Conservation (phyloP, 306 rosid species). For the Pachyrhizus erosus region DNA sequence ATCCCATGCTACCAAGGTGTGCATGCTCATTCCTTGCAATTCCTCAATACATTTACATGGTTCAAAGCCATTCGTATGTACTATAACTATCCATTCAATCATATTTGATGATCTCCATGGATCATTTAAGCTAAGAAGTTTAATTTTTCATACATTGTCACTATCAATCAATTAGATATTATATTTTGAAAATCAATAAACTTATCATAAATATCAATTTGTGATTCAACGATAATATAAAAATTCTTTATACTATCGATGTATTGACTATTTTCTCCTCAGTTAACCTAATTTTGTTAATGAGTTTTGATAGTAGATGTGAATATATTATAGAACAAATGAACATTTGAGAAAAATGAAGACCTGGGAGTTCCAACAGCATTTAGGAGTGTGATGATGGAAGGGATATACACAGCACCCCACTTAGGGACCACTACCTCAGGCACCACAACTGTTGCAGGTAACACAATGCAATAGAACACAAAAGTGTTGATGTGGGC, state of each 20-base stretch:
- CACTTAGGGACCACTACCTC: slow-evolving; percentile 86
- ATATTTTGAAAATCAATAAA: not conserved
- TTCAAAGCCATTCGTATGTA: not conserved
- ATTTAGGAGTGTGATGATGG: slow-evolving; percentile 75
- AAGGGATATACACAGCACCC: slow-evolving; percentile 87
- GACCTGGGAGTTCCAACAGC: slow-evolving; percentile 91
- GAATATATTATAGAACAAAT: not conserved
- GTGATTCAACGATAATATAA: not conserved
- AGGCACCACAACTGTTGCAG: slow-evolving; percentile 83
- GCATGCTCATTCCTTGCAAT: not conserved
- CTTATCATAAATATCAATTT: not conserved
- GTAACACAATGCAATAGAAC: slow-evolving; percentile 78
- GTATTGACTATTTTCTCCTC: not conserved
- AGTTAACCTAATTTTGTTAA: not conserved
- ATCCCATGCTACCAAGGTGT: not conserved
- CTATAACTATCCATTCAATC: not conserved
- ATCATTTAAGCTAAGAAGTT: not conserved
- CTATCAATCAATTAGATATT: not conserved
- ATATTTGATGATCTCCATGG: not conserved
- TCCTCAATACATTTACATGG: not conserved
- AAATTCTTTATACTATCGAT: not conserved
- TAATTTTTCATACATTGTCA: not conserved
- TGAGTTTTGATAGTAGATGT: not conserved
- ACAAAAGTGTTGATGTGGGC: slow-evolving; percentile 81
- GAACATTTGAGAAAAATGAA: not conserved